Percentiles rank a stretch among this genome's conserved stretches.
Evolutionary conservation across 23 red algal genomes (phyloP).

Genomic region (Agarophyton chilense): DNA sequence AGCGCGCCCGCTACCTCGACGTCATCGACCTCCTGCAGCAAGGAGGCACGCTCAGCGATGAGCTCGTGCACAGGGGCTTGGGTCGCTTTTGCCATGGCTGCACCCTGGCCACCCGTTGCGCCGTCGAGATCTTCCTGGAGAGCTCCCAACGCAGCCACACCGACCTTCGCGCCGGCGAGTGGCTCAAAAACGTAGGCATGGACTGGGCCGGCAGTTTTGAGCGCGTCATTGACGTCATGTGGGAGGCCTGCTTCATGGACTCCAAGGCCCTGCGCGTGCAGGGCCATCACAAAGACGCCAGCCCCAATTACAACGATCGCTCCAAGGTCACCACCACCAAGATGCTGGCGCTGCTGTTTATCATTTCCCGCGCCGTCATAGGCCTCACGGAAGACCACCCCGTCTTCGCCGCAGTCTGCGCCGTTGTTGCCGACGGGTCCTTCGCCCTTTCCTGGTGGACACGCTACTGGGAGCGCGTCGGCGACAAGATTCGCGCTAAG

Average conservation of each 20-base stretch:
- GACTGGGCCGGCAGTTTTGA: slow-evolving; percentile 45
- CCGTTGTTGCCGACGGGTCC: slow-evolving; percentile 12
- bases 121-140: slow-evolving; percentile 56
- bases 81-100: slow-evolving; percentile 22
- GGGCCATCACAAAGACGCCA: not conserved
- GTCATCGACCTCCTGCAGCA: slow-evolving; percentile 36
- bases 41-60: slow-evolving; percentile 38
- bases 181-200: slow-evolving; percentile 46
- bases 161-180: slow-evolving; percentile 23
- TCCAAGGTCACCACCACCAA: slow-evolving; percentile 39
- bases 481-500: not conserved
- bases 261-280: not conserved
- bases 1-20: slow-evolving; percentile 32
- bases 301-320: not conserved
- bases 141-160: slow-evolving; percentile 16
- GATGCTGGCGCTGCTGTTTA: slow-evolving; percentile 50
- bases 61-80: not conserved
- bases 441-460: slow-evolving; percentile 15
- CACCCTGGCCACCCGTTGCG: not conserved
- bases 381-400: not conserved
- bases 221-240: slow-evolving; percentile 38
- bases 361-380: slow-evolving; percentile 17
- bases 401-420: not conserved
- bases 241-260: slow-evolving; percentile 54
- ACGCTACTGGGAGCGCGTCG: slow-evolving; percentile 19